Evolutionary conservation across 2,329 filamentous ascomycete species (phyloP).

Genomic region (Mycogone perniciosa): DNA sequence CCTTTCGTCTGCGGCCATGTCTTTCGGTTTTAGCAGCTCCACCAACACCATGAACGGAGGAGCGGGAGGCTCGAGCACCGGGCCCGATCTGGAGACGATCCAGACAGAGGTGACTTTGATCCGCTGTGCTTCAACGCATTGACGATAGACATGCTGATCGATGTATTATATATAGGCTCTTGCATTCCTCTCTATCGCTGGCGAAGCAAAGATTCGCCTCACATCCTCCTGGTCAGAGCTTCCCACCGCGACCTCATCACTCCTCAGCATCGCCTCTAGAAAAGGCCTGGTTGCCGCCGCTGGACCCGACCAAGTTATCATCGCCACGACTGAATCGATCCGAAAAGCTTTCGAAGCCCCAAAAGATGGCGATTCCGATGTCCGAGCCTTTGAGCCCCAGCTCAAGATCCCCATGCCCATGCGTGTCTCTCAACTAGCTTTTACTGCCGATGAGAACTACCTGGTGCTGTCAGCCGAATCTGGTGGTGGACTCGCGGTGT

Average conservation of each 20-base stretch:
- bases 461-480: conserved; percentile 76
- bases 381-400: conserved; percentile 66
- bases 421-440: conserved; percentile 80
- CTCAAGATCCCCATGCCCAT: conserved; percentile 65
- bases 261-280: conserved; percentile 74
- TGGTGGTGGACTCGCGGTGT: conserved; percentile 77
- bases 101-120: conserved; percentile 61
- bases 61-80: conserved; percentile 36
- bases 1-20: conserved; percentile 41
- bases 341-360: conserved; percentile 64
- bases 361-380: conserved; percentile 55
- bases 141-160: conserved; percentile 4
- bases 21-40: conserved; percentile 54
- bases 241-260: conserved; percentile 70
- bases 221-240: conserved; percentile 71
- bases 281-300: conserved; percentile 82
- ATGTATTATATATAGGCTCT: conserved; percentile 46
- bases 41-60: conserved; percentile 38
- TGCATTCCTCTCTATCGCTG: conserved; percentile 73
- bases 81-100: conserved; percentile 68
- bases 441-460: conserved; percentile 82
- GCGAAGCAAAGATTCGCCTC: conserved; percentile 76
- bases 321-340: conserved; percentile 71
- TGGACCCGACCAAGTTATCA: conserved; percentile 69
- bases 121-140: neutral